Base-by-base conservation (phyloP, 2,329 filamentous ascomycete genomes). In the Cryoendolithus antarcticus region DNA sequence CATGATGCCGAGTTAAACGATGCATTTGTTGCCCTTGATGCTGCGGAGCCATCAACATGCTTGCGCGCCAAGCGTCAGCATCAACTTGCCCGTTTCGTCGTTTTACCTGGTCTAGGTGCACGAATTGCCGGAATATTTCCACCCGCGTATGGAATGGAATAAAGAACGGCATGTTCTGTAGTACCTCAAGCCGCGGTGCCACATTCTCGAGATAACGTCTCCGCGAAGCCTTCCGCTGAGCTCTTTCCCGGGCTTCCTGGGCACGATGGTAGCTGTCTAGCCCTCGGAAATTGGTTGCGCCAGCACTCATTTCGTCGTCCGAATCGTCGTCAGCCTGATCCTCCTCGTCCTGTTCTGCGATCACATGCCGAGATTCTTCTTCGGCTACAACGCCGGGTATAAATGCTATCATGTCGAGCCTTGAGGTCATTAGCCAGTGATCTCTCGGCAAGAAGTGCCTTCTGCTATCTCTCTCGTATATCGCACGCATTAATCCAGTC, bases 141-240 rank as follows among this genome's bases (percentile, higher is more conserved):
- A 98, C 91, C 34, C 91, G 72, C 0, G 84, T 91, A 29, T 84
- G 77, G 51, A 98, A 98, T 0, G 89, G 91, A 33, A 98, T 91
- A 48, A 89, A 83, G 57, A 96, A 98, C 0, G 91, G 91, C 79
- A 98, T 93, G 54, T 96, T 93, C 49, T 91, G 81, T 37, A 98
- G 63, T 4, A 98, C 83, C 54, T 95, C 88, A 7, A 95, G 67
- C 49, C 89, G 80, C 1, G 91, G 89, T 1, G 82, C 85, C 44
- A 94, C 77, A 9, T 81, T 74, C 35, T 88, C 83, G 15, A 93
- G 64, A 44, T 83, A 74, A 47, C 83, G 77, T 48, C 80, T 77
- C 30, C 80, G 71, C 32, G 78, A 77, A 5, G 73, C 70, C 53
- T 77, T 77, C 46, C 77, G 73, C 52, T 85, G 77, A 47, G 77